phyloP scores from a whole-genome alignment of 75 land plant species.

The Gnetum montanum region DNA sequence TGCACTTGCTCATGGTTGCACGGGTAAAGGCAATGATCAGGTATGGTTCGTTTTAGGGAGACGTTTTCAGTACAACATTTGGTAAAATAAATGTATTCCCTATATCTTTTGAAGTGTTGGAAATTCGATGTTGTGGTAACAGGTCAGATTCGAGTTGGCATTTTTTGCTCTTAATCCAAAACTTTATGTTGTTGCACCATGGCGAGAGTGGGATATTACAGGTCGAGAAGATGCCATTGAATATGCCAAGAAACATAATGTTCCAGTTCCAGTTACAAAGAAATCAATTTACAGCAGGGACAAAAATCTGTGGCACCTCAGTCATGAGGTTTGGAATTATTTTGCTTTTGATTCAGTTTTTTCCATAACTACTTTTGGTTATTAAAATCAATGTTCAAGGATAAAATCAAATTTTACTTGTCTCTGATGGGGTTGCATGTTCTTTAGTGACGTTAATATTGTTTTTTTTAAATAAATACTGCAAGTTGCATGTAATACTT shows the following conservation, averaged over 20 bases:
- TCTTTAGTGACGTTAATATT: too few species aligned
- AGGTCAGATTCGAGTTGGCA: constrained; percentile 97
- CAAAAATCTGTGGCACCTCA: constrained; percentile 94
- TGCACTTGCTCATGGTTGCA: constrained; percentile 98
- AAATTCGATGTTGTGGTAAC: too few species aligned
- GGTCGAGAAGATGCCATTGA: constrained; percentile 99
- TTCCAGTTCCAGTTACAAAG: constrained; percentile 95
- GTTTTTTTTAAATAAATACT: too few species aligned
- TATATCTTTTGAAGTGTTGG: too few species aligned
- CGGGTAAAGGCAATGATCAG: constrained; percentile 99
- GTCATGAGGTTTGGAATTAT: constrained; percentile 99
- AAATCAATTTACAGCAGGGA: constrained; percentile 98
- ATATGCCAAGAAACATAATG: constrained; percentile 92
- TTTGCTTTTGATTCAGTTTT: neutral
- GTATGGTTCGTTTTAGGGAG: constrained; percentile 15
- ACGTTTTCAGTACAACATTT: too few species aligned
- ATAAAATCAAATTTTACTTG: too few species aligned
- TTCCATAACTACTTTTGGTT: too few species aligned
- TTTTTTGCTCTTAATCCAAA: constrained; percentile 94
- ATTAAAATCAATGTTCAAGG: too few species aligned
- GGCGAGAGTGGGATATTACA: constrained; percentile 97
- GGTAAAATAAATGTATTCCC: too few species aligned
- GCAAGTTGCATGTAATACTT: too few species aligned
- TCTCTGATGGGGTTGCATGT: too few species aligned
- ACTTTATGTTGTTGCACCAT: constrained; percentile 90